Evolutionary conservation across 345 rosid species (phyloP), one percentile per base, ranked within the genome.

Genomic region (Salix viminalis): DNA sequence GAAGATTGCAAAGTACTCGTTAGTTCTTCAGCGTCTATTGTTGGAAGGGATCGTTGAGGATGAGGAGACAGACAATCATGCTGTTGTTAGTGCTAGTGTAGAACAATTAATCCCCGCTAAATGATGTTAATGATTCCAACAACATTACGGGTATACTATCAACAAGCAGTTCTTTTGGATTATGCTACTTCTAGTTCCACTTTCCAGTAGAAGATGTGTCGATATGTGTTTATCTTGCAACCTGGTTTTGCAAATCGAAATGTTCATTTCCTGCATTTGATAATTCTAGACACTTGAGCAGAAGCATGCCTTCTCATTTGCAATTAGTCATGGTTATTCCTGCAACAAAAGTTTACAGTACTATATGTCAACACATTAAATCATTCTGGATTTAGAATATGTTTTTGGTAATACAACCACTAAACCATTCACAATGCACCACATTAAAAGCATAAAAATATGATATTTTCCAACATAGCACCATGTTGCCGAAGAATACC

Each of bases 1-100:
- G 67, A 84, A 62, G 71, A 81, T 72, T 60, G 91, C 96, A 19
- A 89, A 87, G 81, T 89, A 88, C 78, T 85, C 96, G n/a, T 78
- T 80, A 74, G 84, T 86, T 32, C 87, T 83, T 73, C 86, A 88
- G 73, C 80, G 80, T 83, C 75, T 85, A 64, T 14, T 78, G 11
- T 77, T 88, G 74, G 90, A 91, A 65, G 87, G 82, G 75, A 72
- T 88, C 65, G 67, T 58, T 10, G 89, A 85, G 65, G 89, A 84
- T 52, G 86, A 86, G 6, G 58, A 61, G 52, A 62, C 65, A 11
- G 71, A 37, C 2, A 64, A 26, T 75, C n/a, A 65, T 41, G 12
- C 71, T 37, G 73, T 6, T 72, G 58, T 15, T 21, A 50, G 42
- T 74, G 18, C 58, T 15, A 26, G 11, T 23, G n/a, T 42, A 48